These are phyloP conservation scores for Pseudomonodictys pantanalensis DNA, from an alignment of 495 filamentous ascomycete species.

Conservation along the genomic window DNA sequence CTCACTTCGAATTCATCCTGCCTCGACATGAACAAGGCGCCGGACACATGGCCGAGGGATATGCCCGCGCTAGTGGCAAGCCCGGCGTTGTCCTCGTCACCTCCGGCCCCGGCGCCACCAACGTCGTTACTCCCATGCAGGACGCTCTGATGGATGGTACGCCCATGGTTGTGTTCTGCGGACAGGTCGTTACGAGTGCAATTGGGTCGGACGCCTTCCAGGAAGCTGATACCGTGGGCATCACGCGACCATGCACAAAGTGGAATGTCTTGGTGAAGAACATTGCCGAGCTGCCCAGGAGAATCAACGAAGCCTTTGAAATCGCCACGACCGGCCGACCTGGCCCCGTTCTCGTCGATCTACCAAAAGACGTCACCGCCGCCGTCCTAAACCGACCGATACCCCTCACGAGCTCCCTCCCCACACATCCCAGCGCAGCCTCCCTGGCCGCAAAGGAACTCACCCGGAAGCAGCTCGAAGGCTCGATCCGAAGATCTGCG, in stretches of 20 bases:
- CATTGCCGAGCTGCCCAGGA: constrained; percentile 69
- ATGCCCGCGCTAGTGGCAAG: constrained; percentile 70
- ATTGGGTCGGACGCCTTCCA: constrained; percentile 82
- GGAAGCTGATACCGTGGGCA: constrained; percentile 74
- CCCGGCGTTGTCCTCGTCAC: constrained; percentile 77
- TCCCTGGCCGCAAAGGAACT: constrained; percentile 61
- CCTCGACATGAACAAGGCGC: constrained; percentile 78
- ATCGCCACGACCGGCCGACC: constrained; percentile 74
- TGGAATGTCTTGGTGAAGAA: constrained; percentile 86
- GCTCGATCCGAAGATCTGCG: constrained; percentile 61
- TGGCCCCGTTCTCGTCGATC: constrained; percentile 75
- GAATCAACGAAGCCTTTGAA: constrained; percentile 84
- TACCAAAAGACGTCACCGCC: constrained; percentile 76
- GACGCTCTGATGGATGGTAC: constrained; percentile 77
- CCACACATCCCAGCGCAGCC: constrained; percentile 66
- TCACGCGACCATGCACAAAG: constrained; percentile 75
- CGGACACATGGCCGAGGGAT: constrained; percentile 79
- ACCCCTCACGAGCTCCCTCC: constrained; percentile 61
- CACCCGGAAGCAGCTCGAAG: constrained; percentile 56
- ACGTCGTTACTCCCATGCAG: constrained; percentile 75
- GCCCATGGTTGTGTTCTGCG: constrained; percentile 73
- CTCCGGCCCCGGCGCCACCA: constrained; percentile 75
- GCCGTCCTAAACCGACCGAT: constrained; percentile 65
- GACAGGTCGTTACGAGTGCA: constrained; percentile 69
- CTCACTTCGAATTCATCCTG: constrained; percentile 75